A percentile compares a stretch with the other conserved stretches of the same genome.
phyloP scores from a whole-genome alignment of 2,329 filamentous ascomycete species.

The Clonostachys sp. region DNA sequence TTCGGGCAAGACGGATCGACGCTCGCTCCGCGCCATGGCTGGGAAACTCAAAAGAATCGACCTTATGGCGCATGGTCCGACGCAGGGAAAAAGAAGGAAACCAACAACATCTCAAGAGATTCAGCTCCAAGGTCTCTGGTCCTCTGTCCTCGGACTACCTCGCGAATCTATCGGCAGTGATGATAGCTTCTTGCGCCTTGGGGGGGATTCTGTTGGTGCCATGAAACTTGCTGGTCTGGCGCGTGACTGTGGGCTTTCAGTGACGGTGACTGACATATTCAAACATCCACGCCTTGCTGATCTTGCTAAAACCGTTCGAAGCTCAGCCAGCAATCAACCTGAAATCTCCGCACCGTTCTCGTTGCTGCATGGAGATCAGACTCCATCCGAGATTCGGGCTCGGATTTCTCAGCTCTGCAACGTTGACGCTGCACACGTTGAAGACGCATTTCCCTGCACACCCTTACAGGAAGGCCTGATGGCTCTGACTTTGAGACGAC shows the following conservation, averaged over 20 bases:
- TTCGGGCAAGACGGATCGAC: background rate
- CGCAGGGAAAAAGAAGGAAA: background rate
- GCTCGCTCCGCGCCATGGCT: background rate
- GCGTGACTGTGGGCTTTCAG: constrained; percentile 29
- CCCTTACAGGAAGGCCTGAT: constrained; percentile 8
- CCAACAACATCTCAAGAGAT: background rate
- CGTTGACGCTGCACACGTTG: background rate
- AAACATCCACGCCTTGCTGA: constrained; percentile 1
- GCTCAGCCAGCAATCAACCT: too few species aligned
- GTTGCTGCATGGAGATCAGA: too few species aligned
- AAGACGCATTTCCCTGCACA: constrained; percentile 6
- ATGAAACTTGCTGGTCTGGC: constrained; percentile 49
- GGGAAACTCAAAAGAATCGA: background rate
- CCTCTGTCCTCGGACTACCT: background rate
- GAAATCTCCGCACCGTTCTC: too few species aligned
- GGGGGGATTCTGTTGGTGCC: constrained; percentile 47
- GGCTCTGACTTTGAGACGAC: constrained; percentile 5
- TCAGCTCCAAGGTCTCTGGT: background rate
- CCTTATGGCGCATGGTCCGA: background rate
- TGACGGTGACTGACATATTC: constrained; percentile 47
- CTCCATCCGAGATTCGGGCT: too few species aligned
- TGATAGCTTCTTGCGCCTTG: constrained; percentile 49
- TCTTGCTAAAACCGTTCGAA: background rate
- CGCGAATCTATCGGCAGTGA: constrained; percentile 28
- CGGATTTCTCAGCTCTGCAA: too few species aligned